Percentiles rank a stretch among this genome's conserved stretches.
phyloP scores from a whole-genome alignment of 371 early-diverging fungal genomes.

The Catenaria anguillulae region DNA sequence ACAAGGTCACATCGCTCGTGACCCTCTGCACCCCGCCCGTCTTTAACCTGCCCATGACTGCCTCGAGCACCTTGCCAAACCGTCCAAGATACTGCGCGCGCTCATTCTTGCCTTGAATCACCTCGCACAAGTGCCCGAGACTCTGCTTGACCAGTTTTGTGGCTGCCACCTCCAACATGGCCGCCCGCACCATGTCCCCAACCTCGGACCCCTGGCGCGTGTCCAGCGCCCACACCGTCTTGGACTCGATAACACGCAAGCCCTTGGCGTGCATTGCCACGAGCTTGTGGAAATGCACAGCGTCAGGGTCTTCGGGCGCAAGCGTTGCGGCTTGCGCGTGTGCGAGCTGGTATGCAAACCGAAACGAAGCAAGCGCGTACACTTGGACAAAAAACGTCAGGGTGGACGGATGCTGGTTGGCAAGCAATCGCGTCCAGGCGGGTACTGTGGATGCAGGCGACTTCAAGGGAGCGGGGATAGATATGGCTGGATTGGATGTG shows the following conservation, averaged over 20 bases:
- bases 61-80: not conserved
- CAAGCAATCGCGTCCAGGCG: not conserved
- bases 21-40: not conserved
- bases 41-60: not conserved
- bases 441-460: no score
- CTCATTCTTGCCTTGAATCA: not conserved
- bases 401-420: not conserved
- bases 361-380: not conserved
- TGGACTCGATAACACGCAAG: not conserved
- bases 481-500: no score
- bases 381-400: not conserved
- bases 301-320: not conserved
- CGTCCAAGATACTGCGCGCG: not conserved
- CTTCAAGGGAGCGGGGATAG: no score
- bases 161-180: not conserved
- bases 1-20: not conserved
- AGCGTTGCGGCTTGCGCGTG: not conserved
- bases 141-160: not conserved
- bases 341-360: not conserved
- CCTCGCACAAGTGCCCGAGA: not conserved
- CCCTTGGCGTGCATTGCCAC: not conserved
- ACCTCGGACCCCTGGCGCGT: not conserved
- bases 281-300: not conserved
- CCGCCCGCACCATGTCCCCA: not conserved
- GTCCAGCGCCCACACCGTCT: not conserved